Percentiles rank a stretch among this genome's conserved stretches.
phyloP scores from a whole-genome alignment of 441 rosid genomes.

The Populus trichocarpa region DNA sequence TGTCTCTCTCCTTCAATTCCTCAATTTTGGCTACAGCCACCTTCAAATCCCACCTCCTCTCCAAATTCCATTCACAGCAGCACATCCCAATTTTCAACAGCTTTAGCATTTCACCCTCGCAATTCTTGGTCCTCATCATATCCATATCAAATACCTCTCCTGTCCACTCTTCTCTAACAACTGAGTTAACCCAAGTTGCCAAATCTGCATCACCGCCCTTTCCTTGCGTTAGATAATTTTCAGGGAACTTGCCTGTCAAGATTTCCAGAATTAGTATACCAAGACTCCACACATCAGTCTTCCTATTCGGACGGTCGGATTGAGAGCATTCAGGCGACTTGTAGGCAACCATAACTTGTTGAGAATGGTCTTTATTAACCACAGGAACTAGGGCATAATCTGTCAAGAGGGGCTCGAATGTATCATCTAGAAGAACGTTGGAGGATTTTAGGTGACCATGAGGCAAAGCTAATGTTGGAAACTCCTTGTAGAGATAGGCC shows the following conservation, averaged over 20 bases:
- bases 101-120: slow-evolving; percentile 75
- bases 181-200: slow-evolving; percentile 77
- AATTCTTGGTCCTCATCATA: slow-evolving; percentile 55
- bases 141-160: slow-evolving; percentile 83
- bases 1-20: slow-evolving; percentile 56
- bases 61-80: slow-evolving; percentile 73
- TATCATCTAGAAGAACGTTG: slow-evolving; percentile 61
- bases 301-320: slow-evolving; percentile 38
- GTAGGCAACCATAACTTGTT: slow-evolving; percentile 65
- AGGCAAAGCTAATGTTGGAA: slow-evolving; percentile 48
- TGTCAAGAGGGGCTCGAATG: slow-evolving; percentile 49
- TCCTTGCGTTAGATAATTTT: slow-evolving; percentile 58
- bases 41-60: slow-evolving; percentile 65
- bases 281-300: slow-evolving; percentile 81
- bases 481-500: slow-evolving; percentile 54
- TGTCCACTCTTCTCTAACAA: slow-evolving; percentile 80
- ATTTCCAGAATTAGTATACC: slow-evolving; percentile 79
- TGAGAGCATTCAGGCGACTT: slow-evolving; percentile 74
- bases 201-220: slow-evolving; percentile 54
- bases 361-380: slow-evolving; percentile 61
- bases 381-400: slow-evolving; percentile 66
- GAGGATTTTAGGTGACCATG: slow-evolving; percentile 91
- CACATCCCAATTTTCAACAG: slow-evolving; percentile 82
- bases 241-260: slow-evolving; percentile 81
- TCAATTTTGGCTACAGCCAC: slow-evolving; percentile 56